A percentile compares a stretch with the other conserved stretches of the same genome.
These are phyloP conservation scores for Starmerella asiatica DNA, from an alignment of 805 yeast genomes.

Conservation along the genomic window DNA sequence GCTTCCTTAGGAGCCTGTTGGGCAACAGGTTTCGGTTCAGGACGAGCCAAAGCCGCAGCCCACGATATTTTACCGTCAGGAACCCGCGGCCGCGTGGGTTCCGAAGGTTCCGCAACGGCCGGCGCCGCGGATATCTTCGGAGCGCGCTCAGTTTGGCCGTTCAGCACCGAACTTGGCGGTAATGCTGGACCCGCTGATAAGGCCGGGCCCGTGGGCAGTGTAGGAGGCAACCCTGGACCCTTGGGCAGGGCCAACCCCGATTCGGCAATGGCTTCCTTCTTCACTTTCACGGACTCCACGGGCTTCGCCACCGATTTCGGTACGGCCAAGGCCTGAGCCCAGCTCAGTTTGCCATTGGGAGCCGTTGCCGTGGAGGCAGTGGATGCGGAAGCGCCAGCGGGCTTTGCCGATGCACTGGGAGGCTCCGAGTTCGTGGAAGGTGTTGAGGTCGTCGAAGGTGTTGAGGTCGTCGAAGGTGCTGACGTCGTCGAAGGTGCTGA, in stretches of 20 bases:
- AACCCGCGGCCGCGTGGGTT: slow-evolving; percentile 3
- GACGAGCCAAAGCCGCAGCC: slow-evolving; percentile 20
- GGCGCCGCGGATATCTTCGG: slow-evolving; percentile 8
- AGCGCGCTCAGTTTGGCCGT: no score
- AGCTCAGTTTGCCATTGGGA: slow-evolving; percentile 14
- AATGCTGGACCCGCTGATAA: no score
- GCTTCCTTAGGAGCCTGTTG: not conserved
- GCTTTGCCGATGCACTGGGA: no score
- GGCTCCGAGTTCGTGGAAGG: no score
- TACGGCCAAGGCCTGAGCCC: slow-evolving; percentile 17
- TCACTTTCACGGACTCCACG: not conserved
- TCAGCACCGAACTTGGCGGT: no score
- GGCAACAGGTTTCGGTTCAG: not conserved
- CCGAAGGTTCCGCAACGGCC: slow-evolving; percentile 8
- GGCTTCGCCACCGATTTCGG: not conserved
- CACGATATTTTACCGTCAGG: slow-evolving; percentile 19
- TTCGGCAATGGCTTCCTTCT: no score
- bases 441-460: no score
- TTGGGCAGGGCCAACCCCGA: no score
- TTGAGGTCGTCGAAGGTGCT: no score
- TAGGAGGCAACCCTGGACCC: no score
- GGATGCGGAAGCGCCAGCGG: not conserved
- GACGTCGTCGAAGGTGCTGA: no score
- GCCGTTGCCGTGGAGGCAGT: not conserved
- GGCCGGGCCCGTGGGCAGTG: no score